These are phyloP conservation scores for Arthrobotrys sinensis DNA, from an alignment of 2,329 filamentous ascomycete species.

Conservation along the genomic window DNA sequence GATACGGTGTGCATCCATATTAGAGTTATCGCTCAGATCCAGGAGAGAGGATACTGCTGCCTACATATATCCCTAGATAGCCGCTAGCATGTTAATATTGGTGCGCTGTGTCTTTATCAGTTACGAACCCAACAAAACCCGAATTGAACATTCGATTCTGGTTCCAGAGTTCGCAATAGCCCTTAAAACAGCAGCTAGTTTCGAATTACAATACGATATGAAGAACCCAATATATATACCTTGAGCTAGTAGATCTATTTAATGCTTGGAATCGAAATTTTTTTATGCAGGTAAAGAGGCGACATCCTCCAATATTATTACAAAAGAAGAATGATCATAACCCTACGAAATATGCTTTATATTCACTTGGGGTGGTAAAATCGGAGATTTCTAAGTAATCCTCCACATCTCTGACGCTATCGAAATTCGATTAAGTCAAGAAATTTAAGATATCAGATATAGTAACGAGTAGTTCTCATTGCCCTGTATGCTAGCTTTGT, in stretches of 20 bases:
- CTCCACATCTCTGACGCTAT: no score
- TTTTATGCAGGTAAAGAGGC: background rate
- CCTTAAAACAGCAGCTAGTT: slow-evolving; percentile 1
- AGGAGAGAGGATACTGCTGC: slow-evolving; percentile 10
- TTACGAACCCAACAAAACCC: background rate
- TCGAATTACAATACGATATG: background rate
- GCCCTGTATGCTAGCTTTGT: no score
- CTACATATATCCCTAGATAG: background rate
- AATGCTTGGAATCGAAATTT: background rate
- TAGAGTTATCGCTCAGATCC: background rate
- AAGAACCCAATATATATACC: background rate
- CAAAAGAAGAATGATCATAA: no score
- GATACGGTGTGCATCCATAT: background rate
- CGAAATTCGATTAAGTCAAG: no score
- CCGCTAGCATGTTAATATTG: no score
- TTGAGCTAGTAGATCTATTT: no score
- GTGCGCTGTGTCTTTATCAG: background rate
- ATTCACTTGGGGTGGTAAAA: no score
- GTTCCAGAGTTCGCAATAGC: background rate
- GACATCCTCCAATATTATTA: no score
- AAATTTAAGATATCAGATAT: no score
- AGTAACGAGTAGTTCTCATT: no score
- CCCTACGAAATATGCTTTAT: no score
- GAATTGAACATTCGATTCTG: background rate
- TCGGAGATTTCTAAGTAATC: no score